Evolutionary conservation across 805 yeast genomes (phyloP), one percentile per base, ranked within the genome.

Genomic region (Nakazawaea laoshanensis): DNA sequence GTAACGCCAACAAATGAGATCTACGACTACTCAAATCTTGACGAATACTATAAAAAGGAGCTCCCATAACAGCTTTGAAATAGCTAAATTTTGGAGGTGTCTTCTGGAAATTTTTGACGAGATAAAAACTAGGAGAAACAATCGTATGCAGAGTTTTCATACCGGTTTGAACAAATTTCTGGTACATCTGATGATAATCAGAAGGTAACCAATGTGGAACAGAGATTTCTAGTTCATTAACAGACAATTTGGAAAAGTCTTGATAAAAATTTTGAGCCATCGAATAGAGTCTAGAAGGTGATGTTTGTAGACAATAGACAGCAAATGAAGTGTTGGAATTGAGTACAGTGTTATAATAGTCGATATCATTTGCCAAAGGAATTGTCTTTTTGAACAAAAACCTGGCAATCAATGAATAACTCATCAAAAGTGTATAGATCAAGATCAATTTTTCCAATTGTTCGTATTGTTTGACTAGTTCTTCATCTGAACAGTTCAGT

Each of bases 301-400:
- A 39, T 0, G 53, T 55, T 44, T 67, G 77, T 7, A 67, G 14
- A 1, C 64, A 42, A 37, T 67, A 67, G 1, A 65, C 13, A 3
- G 48, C 30, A 12, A 54, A 37, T 19, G 59, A 53, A 13, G 47
- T 41, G 2, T 47, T 47, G 4, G 65, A 59, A 9, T 55, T 43
- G 3, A 57, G 42, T 0, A 62, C 46, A 2, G 49, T 32, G 18
- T 70, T 69, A 60, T 67, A 73, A 44, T 71, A 74, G 20, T 51
- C 50, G n/a, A 70, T 42, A 40, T 66, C 69, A 25, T 61, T 62
- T 15, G 52, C 38, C 10, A 70, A 41, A 7, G 70, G 65, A 4
- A 67, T 40, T 2, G 77, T 68, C 11, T 53, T 50, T 5, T 46
- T 44, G 24, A 72, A 45, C 18, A 70, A 42, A 2, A 48, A 40